Evolutionary conservation across 257 asterid genomes (phyloP), one percentile per base, ranked within the genome.

Genomic region (Solanum stenotomum): DNA sequence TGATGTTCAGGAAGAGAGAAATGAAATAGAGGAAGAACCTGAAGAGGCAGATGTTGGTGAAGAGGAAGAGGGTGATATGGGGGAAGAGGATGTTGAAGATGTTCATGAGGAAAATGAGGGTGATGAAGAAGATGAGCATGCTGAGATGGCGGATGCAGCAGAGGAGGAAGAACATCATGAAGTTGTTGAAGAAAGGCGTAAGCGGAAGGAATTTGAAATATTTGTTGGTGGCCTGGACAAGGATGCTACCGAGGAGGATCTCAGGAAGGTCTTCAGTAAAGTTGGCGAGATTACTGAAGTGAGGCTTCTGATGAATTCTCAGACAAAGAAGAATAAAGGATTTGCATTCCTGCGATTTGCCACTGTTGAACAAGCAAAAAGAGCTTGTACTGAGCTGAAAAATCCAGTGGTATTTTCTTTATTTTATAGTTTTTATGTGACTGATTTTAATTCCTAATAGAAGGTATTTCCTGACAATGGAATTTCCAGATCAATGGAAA

Each of bases 221-320:
- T 97, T 97, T 92, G 98, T 97, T 61, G 99, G 99, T 68, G 99
- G 99, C 52, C 91, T 97, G 91, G 99, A 96, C 94, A 97, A 97
- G 96, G 99, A 96, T 92, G 98, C 99, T 68, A 93, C 98, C 13
- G 99, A 97, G 93, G 94, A 91, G 86, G 99, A 97, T 89, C 98
- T 97, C 82, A 93, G 92, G 91, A 91, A 97, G 89, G 98, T 97
- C 86, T 97, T 97, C 90, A 81, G 96, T 89, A 94, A 92, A 87
- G 96, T 95, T 93, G 99, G 99, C 85, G 99, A 94, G 49, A 93
- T 97, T 90, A 93, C 95, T 86, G 99, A 97, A 90, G 97, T 95
- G 89, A 95, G 99, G 90, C 99, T 97, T 72, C 93, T 96, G 98
- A 97, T 96, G 99, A 97, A 97, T 89, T 92, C 98, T 84, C 99